Evolutionary conservation across 106 monocot genomes (phyloP).

Genomic region (Posidonia australis): DNA sequence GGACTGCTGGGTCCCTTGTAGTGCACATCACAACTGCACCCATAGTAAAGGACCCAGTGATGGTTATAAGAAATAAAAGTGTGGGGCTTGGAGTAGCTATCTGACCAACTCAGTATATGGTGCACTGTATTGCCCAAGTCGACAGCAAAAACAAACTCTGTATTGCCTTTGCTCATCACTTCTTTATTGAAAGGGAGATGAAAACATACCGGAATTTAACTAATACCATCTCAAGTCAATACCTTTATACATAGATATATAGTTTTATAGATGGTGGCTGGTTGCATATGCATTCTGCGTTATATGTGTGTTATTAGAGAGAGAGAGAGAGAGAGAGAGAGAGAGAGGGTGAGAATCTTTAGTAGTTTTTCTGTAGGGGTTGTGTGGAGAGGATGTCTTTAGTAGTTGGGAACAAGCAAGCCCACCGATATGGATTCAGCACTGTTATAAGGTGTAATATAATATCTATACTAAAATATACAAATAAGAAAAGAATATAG

Average conservation of each 20-base stretch:
- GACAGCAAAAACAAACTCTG: too few species aligned
- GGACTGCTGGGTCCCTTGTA: not conserved
- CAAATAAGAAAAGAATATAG: too few species aligned
- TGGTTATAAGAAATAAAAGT: not conserved
- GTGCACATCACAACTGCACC: not conserved
- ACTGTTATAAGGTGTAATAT: too few species aligned
- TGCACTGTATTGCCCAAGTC: too few species aligned
- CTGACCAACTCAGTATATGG: too few species aligned
- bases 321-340: not conserved
- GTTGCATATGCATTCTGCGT: not conserved
- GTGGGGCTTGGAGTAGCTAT: too few species aligned
- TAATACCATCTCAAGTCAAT: conserved; percentile 3
- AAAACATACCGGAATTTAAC: not conserved
- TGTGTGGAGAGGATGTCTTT: conserved; percentile 11
- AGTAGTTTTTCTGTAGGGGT: not conserved
- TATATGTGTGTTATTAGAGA: too few species aligned
- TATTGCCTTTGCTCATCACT: too few species aligned
- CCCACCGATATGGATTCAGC: not conserved
- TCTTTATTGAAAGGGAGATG: not conserved
- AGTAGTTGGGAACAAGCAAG: conserved; percentile 1
- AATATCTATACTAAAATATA: too few species aligned
- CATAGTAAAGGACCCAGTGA: not conserved
- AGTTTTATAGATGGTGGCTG: conserved; percentile 1
- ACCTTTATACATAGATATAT: not conserved
- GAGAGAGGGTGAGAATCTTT: not conserved